These are phyloP conservation scores for Neurospora intermedia DNA, from an alignment of 495 filamentous ascomycete species.

Conservation along the genomic window DNA sequence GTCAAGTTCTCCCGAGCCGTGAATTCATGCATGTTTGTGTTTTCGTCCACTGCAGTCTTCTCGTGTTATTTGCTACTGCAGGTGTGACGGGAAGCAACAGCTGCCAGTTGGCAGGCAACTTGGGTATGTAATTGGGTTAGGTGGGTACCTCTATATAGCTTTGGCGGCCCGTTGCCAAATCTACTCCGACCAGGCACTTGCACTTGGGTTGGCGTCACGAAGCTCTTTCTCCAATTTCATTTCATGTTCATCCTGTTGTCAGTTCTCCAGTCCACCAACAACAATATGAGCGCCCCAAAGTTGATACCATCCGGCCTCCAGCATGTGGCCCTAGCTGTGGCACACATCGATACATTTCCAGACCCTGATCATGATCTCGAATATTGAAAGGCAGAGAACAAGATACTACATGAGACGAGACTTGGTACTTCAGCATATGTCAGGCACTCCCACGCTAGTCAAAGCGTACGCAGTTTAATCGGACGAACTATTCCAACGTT, in stretches of 20 bases:
- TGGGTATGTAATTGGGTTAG: neutral
- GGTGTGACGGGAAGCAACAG: neutral
- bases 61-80: neutral
- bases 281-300: neutral
- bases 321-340: neutral
- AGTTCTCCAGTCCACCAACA: neutral
- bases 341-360: neutral
- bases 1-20: neutral
- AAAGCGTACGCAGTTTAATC: neutral
- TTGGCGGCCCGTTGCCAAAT: neutral
- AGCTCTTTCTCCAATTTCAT: neutral
- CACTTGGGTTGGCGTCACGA: neutral
- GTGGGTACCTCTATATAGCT: neutral
- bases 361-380: neutral
- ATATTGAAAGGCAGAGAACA: neutral
- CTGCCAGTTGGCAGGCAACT: neutral
- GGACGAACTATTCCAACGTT: neutral
- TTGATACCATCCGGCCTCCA: neutral
- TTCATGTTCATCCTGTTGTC: neutral
- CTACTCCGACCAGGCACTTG: neutral
- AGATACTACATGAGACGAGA: neutral
- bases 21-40: neutral
- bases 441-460: neutral
- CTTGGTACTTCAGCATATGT: neutral
- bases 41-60: too few species aligned